Percentiles rank a stretch among this genome's conserved stretches.
Conservation (phyloP, 495 filamentous ascomycete genomes). For the Schizothecium vesticola region DNA sequence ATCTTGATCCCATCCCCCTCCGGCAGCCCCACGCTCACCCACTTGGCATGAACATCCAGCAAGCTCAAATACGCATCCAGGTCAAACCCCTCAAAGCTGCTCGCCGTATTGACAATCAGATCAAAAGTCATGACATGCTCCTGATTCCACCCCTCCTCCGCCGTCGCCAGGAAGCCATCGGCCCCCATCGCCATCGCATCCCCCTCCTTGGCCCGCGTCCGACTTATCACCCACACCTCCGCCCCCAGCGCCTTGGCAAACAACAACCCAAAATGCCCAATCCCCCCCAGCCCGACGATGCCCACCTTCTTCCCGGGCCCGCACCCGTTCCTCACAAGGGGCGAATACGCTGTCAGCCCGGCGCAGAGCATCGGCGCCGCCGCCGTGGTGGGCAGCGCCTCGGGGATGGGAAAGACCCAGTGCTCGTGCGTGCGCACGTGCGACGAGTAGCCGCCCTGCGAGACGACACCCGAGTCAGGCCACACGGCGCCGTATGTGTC, state of each 20-base stretch:
- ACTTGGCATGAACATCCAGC: conserved; percentile 77
- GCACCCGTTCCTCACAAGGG: conserved; percentile 66
- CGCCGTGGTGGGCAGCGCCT: conserved; percentile 55
- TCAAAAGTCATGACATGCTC: conserved; percentile 52
- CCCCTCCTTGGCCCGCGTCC: conserved; percentile 60
- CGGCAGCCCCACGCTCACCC: conserved; percentile 79
- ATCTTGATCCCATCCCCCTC: conserved; percentile 71
- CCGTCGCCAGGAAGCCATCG: conserved; percentile 66
- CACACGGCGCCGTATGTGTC: conserved; percentile 52
- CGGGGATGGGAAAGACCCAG: conserved; percentile 74
- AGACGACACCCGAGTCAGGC: conserved; percentile 48
- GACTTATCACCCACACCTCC: conserved; percentile 65
- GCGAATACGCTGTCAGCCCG: conserved; percentile 74
- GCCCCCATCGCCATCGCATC: conserved; percentile 66
- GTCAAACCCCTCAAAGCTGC: conserved; percentile 48
- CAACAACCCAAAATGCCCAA: conserved; percentile 67
- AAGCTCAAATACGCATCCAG: conserved; percentile 67
- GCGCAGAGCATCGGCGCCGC: conserved; percentile 90
- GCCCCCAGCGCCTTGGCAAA: conserved; percentile 69
- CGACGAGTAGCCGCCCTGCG: conserved; percentile 51
- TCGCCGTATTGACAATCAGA: conserved; percentile 56
- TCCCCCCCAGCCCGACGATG: conserved; percentile 65
- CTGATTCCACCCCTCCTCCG: conserved; percentile 60
- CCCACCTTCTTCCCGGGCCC: conserved; percentile 78
- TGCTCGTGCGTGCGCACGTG: conserved; percentile 52